Evolutionary conservation across 768 basidiomycete genomes (phyloP).

Genomic region (Macrolepiota fuliginosa): DNA sequence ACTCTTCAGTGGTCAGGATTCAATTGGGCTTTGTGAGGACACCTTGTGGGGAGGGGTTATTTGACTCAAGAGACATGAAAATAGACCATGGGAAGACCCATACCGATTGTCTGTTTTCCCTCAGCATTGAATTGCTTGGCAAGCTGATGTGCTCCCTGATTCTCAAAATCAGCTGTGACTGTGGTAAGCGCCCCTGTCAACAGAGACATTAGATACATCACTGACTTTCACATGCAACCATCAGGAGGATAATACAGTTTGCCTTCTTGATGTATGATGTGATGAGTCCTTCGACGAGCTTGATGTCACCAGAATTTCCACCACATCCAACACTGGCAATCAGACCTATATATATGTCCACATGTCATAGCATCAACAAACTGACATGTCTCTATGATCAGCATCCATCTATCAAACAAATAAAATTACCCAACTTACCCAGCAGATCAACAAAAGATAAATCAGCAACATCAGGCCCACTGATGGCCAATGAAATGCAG

Average conservation of each 20-base stretch:
- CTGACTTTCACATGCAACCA: conserved; percentile 65
- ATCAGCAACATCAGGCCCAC: conserved; percentile 57
- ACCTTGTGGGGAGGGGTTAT: conserved; percentile 36
- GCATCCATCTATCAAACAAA: background rate
- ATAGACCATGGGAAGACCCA: background rate
- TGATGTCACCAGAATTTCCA: conserved; percentile 53
- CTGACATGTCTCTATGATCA: background rate
- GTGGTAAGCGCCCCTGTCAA: background rate
- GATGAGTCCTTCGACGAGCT: conserved; percentile 58
- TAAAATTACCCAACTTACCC: conserved; percentile 32
- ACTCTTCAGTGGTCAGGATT: conserved; percentile 53
- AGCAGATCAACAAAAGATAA: conserved; percentile 67
- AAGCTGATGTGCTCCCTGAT: conserved; percentile 70
- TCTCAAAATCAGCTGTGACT: conserved; percentile 70
- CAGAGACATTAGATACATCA: background rate
- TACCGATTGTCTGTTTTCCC: conserved; percentile 71
- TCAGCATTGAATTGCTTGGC: conserved; percentile 58
- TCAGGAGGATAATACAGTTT: conserved; percentile 61
- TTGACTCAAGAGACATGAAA: background rate
- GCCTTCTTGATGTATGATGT: conserved; percentile 56
- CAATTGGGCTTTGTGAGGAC: conserved; percentile 76
- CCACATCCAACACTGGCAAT: conserved; percentile 54
- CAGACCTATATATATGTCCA: conserved; percentile 35
- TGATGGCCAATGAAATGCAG: conserved; percentile 56
- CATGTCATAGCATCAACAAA: background rate